These are phyloP conservation scores for Zymoseptoria tritici DNA, from an alignment of 2,329 filamentous ascomycete genomes.

Conservation along the genomic window DNA sequence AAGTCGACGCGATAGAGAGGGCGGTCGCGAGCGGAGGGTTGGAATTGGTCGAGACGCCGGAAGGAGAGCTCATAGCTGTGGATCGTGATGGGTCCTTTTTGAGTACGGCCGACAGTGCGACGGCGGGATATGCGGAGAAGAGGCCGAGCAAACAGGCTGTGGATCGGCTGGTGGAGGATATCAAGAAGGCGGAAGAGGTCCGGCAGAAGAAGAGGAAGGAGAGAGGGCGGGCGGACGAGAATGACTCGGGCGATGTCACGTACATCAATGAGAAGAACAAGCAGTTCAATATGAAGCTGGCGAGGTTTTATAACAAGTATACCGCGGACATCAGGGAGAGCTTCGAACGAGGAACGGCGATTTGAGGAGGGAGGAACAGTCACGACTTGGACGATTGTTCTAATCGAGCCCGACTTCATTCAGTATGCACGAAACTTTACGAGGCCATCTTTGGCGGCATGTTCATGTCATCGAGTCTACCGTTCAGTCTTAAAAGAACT, in stretches of 20 bases:
- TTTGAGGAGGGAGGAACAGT: slow-evolving; percentile 47
- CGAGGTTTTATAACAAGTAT: slow-evolving; percentile 97
- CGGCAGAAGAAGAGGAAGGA: slow-evolving; percentile 80
- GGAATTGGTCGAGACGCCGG: slow-evolving; percentile 91
- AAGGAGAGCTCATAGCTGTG: slow-evolving; percentile 87
- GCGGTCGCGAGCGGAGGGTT: slow-evolving; percentile 77
- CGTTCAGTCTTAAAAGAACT: not conserved
- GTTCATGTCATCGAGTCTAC: no score
- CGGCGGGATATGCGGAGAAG: slow-evolving; percentile 71
- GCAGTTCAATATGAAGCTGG: slow-evolving; percentile 97
- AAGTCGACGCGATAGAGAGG: slow-evolving; percentile 74
- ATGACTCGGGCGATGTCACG: slow-evolving; percentile 83
- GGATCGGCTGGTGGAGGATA: slow-evolving; percentile 76
- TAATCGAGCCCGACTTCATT: not conserved
- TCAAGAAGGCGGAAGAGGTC: slow-evolving; percentile 81
- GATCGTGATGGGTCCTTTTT: slow-evolving; percentile 89
- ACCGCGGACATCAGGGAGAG: slow-evolving; percentile 94
- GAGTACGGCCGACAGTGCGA: slow-evolving; percentile 69
- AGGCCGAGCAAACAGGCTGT: slow-evolving; percentile 81
- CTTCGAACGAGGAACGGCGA: slow-evolving; percentile 95
- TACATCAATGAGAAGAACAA: slow-evolving; percentile 99
- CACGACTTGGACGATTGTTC: not conserved
- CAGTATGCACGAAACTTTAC: not conserved
- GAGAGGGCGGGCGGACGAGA: slow-evolving; percentile 58
- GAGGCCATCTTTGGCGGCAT: not conserved